A percentile compares a stretch with the other conserved stretches of the same genome.
These are phyloP conservation scores for Calonectria crousiana DNA, from an alignment of 2,329 filamentous ascomycete species.

Conservation along the genomic window DNA sequence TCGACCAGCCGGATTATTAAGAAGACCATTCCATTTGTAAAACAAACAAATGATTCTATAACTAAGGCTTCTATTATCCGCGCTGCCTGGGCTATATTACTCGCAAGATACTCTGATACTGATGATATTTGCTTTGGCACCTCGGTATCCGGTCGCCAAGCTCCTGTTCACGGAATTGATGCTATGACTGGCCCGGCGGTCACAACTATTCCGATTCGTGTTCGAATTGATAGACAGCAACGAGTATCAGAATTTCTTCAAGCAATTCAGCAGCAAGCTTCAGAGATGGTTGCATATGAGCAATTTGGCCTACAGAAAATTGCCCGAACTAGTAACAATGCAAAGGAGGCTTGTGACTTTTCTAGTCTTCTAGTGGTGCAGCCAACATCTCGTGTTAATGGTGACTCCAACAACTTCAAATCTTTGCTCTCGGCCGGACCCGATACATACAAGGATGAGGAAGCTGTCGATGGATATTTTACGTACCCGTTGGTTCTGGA, in stretches of 20 bases:
- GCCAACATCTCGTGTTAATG: background rate
- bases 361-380: background rate
- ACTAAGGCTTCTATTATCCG: conserved; percentile 3
- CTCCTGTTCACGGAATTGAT: conserved; percentile 5
- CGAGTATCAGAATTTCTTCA: background rate
- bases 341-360: conserved; percentile 5
- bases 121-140: conserved; percentile 15
- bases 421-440: conserved; percentile 21
- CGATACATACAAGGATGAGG: background rate
- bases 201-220: background rate
- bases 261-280: background rate
- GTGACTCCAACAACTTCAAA: background rate
- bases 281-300: background rate
- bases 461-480: conserved; percentile 8
- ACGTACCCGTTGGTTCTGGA: conserved; percentile 6
- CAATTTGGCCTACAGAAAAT: background rate
- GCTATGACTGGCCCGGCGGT: background rate
- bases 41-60: background rate
- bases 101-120: background rate
- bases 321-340: background rate
- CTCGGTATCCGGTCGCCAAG: conserved; percentile 10
- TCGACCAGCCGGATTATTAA: background rate
- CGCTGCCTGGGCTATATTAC: conserved; percentile 17
- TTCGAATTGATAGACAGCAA: background rate
- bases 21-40: background rate